These are phyloP conservation scores for Xylaria acuta DNA, from an alignment of 495 filamentous ascomycete species.

Conservation along the genomic window DNA sequence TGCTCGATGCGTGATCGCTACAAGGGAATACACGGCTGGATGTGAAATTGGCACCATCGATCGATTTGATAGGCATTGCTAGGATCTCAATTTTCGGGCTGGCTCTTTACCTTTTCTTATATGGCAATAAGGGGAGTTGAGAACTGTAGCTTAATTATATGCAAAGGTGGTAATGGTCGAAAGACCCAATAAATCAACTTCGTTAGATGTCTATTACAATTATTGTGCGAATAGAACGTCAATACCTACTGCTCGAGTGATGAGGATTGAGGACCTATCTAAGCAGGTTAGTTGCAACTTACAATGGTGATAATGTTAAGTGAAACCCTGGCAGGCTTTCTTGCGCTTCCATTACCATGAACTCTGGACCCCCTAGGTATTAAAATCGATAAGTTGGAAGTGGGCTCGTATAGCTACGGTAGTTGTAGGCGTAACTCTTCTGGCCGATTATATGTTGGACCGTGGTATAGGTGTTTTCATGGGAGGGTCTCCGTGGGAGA, in stretches of 20 bases:
- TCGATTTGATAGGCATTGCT: slow-evolving; percentile 22
- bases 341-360: too few species aligned
- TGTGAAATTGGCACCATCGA: slow-evolving; percentile 23
- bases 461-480: not conserved
- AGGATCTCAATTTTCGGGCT: slow-evolving; percentile 19
- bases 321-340: too few species aligned
- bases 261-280: not conserved
- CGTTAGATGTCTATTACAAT: not conserved
- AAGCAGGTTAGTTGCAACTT: not conserved
- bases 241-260: not conserved
- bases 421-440: not conserved
- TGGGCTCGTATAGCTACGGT: too few species aligned
- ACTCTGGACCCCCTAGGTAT: too few species aligned
- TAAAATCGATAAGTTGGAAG: too few species aligned
- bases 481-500: too few species aligned
- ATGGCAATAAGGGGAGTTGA: slow-evolving; percentile 9
- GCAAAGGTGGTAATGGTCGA: slow-evolving; percentile 5
- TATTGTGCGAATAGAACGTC: not conserved
- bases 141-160: slow-evolving; percentile 9
- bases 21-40: slow-evolving; percentile 19
- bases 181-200: not conserved
- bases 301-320: not conserved
- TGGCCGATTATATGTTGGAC: too few species aligned
- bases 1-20: slow-evolving; percentile 1
- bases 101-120: slow-evolving; percentile 8